phyloP scores from a whole-genome alignment of 2,329 filamentous ascomycete species.

The Fusarium pseudograminearum region DNA sequence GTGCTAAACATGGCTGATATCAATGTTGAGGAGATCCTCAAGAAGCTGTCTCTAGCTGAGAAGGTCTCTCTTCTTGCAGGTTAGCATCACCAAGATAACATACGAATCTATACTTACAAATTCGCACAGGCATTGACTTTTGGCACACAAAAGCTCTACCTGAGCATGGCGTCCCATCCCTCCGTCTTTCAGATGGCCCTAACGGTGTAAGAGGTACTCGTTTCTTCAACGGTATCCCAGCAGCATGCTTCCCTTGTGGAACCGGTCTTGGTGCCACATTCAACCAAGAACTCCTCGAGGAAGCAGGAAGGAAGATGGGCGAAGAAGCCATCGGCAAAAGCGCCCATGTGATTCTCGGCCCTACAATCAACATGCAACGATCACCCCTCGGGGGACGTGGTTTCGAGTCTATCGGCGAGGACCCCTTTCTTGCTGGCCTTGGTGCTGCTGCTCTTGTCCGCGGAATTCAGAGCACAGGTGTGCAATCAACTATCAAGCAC shows the following conservation, averaged over 20 bases:
- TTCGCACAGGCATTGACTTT: constrained; percentile 69
- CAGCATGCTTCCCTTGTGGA: constrained; percentile 72
- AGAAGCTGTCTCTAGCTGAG: constrained; percentile 64
- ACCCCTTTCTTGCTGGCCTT: constrained; percentile 67
- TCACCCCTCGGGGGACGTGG: constrained; percentile 70
- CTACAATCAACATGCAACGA: constrained; percentile 73
- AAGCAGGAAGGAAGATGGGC: constrained; percentile 64
- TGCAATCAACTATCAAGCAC: constrained; percentile 70
- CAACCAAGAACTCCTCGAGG: constrained; percentile 64
- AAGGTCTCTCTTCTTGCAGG: constrained; percentile 67
- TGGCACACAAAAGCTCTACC: constrained; percentile 75
- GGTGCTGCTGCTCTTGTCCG: constrained; percentile 65
- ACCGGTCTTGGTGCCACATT: constrained; percentile 70
- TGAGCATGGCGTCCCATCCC: constrained; percentile 70
- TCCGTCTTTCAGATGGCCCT: constrained; percentile 76
- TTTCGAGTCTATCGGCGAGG: constrained; percentile 70
- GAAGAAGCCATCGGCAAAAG: constrained; percentile 67
- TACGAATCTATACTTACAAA: neutral
- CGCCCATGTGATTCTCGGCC: constrained; percentile 69
- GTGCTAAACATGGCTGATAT: constrained; percentile 60
- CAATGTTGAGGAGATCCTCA: constrained; percentile 65
- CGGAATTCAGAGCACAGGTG: constrained; percentile 67
- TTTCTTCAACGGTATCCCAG: constrained; percentile 73
- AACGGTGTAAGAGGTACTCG: constrained; percentile 76
- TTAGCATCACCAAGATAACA: constrained; percentile 41